These are phyloP conservation scores for Casuarina cunninghamiana DNA, from an alignment of 306 rosid species.

Conservation along the genomic window DNA sequence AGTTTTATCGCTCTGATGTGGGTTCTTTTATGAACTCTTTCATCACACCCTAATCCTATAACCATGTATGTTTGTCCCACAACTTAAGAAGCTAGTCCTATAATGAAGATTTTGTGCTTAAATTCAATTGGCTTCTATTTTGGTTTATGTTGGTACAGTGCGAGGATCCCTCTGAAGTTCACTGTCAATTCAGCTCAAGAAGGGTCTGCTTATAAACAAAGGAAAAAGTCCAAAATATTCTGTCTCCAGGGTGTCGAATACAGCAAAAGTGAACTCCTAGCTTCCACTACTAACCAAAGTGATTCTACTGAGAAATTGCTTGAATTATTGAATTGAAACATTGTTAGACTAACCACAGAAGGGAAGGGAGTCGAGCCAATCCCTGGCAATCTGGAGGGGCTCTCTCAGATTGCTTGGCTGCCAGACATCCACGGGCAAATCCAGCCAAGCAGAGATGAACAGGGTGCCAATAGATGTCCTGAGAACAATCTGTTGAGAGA, in stretches of 20 bases:
- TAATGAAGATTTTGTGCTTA: background rate
- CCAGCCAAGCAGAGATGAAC: background rate
- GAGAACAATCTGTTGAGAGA: background rate
- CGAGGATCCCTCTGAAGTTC: background rate
- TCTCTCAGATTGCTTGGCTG: background rate
- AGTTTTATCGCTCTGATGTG: too few species aligned
- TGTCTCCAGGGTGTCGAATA: background rate
- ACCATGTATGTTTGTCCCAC: background rate
- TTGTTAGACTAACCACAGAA: background rate
- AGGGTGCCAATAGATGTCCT: background rate
- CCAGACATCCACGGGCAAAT: background rate
- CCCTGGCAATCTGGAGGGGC: background rate
- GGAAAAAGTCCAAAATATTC: background rate
- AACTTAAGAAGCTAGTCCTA: background rate
- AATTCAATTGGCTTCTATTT: background rate
- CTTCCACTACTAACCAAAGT: background rate
- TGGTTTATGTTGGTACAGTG: background rate
- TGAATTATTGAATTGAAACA: background rate
- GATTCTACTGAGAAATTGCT: background rate
- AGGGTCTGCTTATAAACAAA: background rate
- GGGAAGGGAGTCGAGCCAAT: background rate
- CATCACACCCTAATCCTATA: background rate
- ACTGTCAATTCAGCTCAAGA: background rate
- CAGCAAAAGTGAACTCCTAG: background rate
- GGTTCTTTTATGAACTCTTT: background rate